Evolutionary conservation across 1,284 basidiomycete genomes (phyloP), one percentile per base, ranked within the genome.

Genomic region (Athelia psychrophila): DNA sequence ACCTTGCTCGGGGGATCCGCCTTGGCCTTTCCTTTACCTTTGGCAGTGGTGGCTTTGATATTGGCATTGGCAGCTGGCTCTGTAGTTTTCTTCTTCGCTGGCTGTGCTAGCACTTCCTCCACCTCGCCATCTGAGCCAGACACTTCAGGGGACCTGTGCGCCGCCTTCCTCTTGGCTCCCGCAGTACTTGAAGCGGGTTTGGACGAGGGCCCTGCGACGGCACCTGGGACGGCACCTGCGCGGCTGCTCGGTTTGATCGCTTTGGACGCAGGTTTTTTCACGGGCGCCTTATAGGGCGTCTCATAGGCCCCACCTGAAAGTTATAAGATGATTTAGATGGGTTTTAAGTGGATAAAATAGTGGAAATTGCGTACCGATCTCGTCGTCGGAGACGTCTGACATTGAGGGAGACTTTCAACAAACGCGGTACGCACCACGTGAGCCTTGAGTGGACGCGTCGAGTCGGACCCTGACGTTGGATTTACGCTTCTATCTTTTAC

Each of bases 21-120:
- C 57, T 61, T 70, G 44, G 63, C 63, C 24, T 46, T 46, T 6
- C 44, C 44, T 20, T 46, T 46, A 8, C 44, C 44, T 20, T 52
- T 71, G 73, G 23, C 62, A 67, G 59, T 71, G n/a, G n/a, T n/a
- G n/a, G n/a, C n/a, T n/a, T n/a, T n/a, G 74, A n/a, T 55, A 65
- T 50, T 64, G 10, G 60, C 64, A 52, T 65, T 64, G 3, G 47
- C 36, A 19, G 51, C 51, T 10, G 56, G 13, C 19, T 45, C 54
- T 10, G 25, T 32, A 22, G 44, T 19, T 36, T 52, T 56, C 22
- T 18, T 40, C 52, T 35, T 23, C 44, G 19, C 33, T 40, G 32
- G 45, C 45, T 10, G 24, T 20, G 3, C 44, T 44, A 16, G 44
- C 24, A 51, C 38, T 33, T 33, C 44, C 32, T 23, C 45, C 15